Percentiles rank a stretch among this genome's conserved stretches.
Conservation (phyloP, 2,329 filamentous ascomycete species). For the Rhynchosporium graminicola region DNA sequence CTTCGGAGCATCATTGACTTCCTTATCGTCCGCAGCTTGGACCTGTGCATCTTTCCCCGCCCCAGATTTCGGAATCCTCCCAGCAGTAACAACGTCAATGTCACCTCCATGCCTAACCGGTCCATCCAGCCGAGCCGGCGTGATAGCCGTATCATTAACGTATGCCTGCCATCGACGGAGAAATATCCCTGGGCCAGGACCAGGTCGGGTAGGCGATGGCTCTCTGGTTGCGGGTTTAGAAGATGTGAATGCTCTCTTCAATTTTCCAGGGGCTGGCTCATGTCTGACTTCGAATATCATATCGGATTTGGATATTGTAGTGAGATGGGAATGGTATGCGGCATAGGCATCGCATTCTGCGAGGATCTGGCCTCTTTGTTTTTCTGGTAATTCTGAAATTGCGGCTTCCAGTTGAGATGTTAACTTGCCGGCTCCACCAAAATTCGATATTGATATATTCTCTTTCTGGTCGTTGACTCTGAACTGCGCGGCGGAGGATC, state of each 20-base stretch:
- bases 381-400: conserved; percentile 45
- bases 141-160: conserved; percentile 69
- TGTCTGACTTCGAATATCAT: conserved; percentile 14
- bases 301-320: conserved; percentile 34
- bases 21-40: conserved; percentile 3
- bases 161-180: conserved; percentile 71
- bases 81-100: conserved; percentile 9
- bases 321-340: conserved; percentile 60
- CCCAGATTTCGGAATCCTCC: conserved; percentile 1
- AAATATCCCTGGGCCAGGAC: conserved; percentile 67
- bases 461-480: conserved; percentile 11
- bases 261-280: conserved; percentile 27
- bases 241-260: conserved; percentile 8
- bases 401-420: conserved; percentile 17
- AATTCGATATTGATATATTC: not conserved
- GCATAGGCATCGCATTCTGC: conserved; percentile 60
- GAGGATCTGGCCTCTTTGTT: conserved; percentile 50
- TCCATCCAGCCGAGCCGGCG: conserved; percentile 47
- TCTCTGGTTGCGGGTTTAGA: conserved; percentile 36
- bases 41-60: conserved; percentile 8
- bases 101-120: conserved; percentile 15
- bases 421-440: conserved; percentile 21
- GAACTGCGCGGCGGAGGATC: conserved; percentile 26
- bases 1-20: conserved; percentile 10
- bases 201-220: conserved; percentile 34